These are phyloP conservation scores for Aristolochia contorta DNA, from an alignment of 164 flowering plant species.

Conservation along the genomic window DNA sequence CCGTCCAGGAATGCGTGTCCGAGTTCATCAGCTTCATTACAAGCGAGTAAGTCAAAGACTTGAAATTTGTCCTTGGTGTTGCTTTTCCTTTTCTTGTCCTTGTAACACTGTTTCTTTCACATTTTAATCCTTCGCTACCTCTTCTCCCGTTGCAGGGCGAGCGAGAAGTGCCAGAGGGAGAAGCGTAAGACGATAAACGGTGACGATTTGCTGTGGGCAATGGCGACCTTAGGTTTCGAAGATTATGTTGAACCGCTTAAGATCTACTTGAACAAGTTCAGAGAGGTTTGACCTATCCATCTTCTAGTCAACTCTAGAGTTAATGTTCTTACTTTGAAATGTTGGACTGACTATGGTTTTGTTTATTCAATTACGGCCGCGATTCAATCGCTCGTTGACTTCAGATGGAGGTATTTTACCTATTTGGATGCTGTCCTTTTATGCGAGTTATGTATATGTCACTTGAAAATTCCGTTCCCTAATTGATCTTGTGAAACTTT, in stretches of 20 bases:
- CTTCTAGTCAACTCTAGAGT: neutral
- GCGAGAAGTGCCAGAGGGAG: slow-evolving; percentile 74
- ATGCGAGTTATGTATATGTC: neutral
- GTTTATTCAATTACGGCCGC: neutral
- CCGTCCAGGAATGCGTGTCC: slow-evolving; percentile 37
- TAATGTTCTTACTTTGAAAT: neutral
- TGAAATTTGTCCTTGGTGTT: too few species aligned
- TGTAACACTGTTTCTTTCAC: too few species aligned
- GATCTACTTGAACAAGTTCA: slow-evolving; percentile 44
- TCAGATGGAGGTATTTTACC: slow-evolving; percentile 28
- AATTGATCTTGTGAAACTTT: neutral
- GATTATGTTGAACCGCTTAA: slow-evolving; percentile 63
- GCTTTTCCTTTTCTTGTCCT: neutral
- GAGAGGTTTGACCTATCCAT: slow-evolving; percentile 35
- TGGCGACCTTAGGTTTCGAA: slow-evolving; percentile 71
- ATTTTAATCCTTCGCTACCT: too few species aligned
- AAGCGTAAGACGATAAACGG: slow-evolving; percentile 77
- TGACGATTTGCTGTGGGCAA: slow-evolving; percentile 73
- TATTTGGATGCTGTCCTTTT: neutral
- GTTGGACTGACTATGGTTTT: neutral
- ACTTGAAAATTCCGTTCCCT: neutral
- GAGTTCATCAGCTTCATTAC: slow-evolving; percentile 40
- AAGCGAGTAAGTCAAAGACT: slow-evolving; percentile 21
- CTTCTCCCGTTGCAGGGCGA: slow-evolving; percentile 35
- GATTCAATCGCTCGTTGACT: neutral